These are phyloP conservation scores for Monosporascus sp. DNA, from an alignment of 2,329 filamentous ascomycete species.

Conservation along the genomic window DNA sequence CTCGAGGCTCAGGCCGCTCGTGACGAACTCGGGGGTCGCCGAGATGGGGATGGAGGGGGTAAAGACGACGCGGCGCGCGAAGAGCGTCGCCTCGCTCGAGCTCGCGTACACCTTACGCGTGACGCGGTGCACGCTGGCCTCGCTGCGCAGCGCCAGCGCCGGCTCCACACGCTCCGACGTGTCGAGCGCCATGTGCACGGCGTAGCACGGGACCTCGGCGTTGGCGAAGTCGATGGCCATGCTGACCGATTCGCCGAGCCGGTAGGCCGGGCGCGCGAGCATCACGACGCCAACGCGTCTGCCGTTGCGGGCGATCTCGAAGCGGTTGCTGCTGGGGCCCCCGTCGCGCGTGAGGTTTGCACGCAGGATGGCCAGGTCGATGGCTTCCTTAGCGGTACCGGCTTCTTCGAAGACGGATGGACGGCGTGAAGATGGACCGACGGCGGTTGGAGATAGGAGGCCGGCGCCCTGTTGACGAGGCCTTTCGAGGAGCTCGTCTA, in stretches of 20 bases:
- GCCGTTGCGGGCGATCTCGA: conserved; percentile 92
- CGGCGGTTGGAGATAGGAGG: conserved; percentile 69
- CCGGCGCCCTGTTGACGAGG: conserved; percentile 48
- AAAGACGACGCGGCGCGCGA: conserved; percentile 73
- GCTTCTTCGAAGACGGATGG: conserved; percentile 51
- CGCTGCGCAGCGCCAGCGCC: conserved; percentile 74
- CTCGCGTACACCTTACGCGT: conserved; percentile 77
- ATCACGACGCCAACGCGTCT: conserved; percentile 86
- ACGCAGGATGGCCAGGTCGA: conserved; percentile 84
- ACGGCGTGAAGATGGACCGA: conserved; percentile 47
- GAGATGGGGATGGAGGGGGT: conserved; percentile 74
- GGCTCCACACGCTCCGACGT: conserved; percentile 79
- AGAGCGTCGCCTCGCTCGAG: conserved; percentile 77
- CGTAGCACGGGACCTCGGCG: conserved; percentile 77
- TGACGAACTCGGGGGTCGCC: conserved; percentile 88
- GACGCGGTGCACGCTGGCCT: conserved; percentile 78
- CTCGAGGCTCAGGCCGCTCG: conserved; percentile 77
- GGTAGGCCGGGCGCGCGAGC: conserved; percentile 80
- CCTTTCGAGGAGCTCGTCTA: conserved; percentile 65
- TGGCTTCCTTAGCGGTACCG: conserved; percentile 71
- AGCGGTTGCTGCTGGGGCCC: conserved; percentile 83
- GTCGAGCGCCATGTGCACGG: conserved; percentile 78
- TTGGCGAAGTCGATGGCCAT: conserved; percentile 79
- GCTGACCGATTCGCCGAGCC: conserved; percentile 80
- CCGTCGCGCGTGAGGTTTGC: conserved; percentile 64